Percentiles rank a stretch among this genome's conserved stretches.
Conservation (phyloP, 768 basidiomycete genomes). For the Mycena polygramma region DNA sequence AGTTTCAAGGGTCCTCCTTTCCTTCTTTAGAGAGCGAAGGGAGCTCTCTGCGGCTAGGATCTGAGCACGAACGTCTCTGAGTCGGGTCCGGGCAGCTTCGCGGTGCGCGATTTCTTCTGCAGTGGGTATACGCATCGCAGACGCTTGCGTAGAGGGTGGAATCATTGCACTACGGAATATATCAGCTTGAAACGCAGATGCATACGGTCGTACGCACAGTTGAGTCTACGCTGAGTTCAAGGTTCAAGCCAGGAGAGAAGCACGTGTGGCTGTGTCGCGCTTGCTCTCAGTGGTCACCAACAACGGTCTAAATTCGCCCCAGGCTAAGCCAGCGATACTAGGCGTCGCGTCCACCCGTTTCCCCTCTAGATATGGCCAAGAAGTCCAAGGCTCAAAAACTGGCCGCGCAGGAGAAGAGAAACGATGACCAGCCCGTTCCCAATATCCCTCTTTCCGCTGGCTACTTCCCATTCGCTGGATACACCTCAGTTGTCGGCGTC, state of each 20-base stretch:
- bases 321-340: neutral
- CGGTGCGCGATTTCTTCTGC: no score
- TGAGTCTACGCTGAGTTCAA: no score
- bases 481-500: conserved; percentile 77
- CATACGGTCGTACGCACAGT: no score
- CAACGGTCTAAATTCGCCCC: neutral
- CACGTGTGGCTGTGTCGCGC: neutral
- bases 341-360: conserved; percentile 10
- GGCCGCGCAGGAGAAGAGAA: neutral
- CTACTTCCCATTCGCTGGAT: conserved; percentile 66
- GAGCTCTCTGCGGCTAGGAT: neutral
- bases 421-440: neutral
- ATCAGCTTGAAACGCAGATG: no score
- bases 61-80: neutral
- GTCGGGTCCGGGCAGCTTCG: neutral
- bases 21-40: neutral
- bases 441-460: neutral
- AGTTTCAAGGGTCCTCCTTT: neutral
- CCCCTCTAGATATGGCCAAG: conserved; percentile 7
- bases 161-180: no score
- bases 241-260: no score
- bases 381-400: conserved; percentile 24
- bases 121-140: no score
- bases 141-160: no score
- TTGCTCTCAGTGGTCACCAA: no score